Percentiles rank a stretch among this genome's conserved stretches.
phyloP scores from a whole-genome alignment of 108 stramenopile genomes.

The Conticribra guillardii region DNA sequence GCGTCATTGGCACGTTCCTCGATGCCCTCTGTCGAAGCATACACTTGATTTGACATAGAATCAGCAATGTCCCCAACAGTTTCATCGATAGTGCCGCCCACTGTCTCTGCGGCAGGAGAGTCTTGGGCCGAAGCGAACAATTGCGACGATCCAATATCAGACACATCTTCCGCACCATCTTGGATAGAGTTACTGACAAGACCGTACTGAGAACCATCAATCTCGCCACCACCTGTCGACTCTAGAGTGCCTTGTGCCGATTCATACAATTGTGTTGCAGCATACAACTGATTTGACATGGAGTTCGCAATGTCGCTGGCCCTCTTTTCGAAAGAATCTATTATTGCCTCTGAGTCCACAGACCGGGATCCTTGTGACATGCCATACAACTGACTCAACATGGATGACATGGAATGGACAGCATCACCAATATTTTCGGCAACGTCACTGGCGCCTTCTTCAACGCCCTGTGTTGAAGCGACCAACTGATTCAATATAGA shows the following conservation, averaged over 20 bases:
- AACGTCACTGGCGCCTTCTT: background rate
- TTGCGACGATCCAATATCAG: background rate
- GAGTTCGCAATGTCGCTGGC: background rate
- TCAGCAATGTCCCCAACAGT: background rate
- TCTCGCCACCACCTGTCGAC: no score
- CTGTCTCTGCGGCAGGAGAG: no score
- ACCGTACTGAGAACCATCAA: no score
- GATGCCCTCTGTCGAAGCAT: background rate
- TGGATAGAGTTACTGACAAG: no score
- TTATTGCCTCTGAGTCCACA: background rate
- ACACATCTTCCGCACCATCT: background rate
- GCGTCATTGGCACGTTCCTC: no score
- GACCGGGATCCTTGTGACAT: background rate
- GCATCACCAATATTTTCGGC: background rate
- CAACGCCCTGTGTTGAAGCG: background rate
- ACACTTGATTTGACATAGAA: background rate
- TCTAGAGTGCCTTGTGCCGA: no score
- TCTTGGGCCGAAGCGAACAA: background rate
- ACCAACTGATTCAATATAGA: background rate
- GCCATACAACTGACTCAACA: background rate
- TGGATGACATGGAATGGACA: background rate
- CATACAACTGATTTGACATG: background rate
- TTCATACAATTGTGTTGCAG: background rate
- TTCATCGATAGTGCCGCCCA: background rate
- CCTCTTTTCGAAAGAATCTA: background rate